Base-by-base conservation (phyloP, 257 asterid species). In the Catharanthus roseus region DNA sequence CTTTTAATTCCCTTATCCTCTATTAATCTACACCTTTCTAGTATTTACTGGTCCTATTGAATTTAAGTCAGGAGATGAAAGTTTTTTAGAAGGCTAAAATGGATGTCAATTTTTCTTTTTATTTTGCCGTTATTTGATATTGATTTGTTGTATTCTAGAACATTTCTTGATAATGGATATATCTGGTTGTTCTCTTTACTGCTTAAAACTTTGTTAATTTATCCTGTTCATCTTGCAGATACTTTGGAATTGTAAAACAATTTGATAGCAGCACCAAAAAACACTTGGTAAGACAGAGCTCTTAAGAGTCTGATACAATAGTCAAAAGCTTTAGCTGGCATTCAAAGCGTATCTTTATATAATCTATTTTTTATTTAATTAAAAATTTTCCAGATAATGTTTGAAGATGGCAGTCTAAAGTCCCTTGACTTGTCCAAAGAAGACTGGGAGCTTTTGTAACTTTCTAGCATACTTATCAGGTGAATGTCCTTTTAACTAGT, bases 371-470 rank as follows among this genome's bases (percentile, higher is more conserved):
- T 74, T 60, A 39, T 72, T 63, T 31, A n/a, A n/a, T n/a, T n/a
- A n/a, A n/a, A 38, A 38, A 3, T 49, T 57, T 45, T 65, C 39
- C 93, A 91, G 97, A 82, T 95, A 78, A 80, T 91, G 93, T 95
- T 88, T 81, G 97, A 88, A 76, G 95, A 89, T 53, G 99, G 99
- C 73, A 72, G 65, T 68, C 70, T 82, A 2, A 91, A 89, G 68
- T 77, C 84, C 61, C 72, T 89, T 71, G 96, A 95, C 86, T 74
- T 95, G 84, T 87, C 99, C 55, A 84, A 85, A 80, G 90, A 82
- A 83, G 88, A 87, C 44, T 95, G 99, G 99, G 93, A 85, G 71
- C 74, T 84, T 85, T 56, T 88, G 88, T 78, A 80, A 81, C 73
- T 72, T 72, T 64, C 74, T 63, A 79, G 72, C 69, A 58, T 73